Conservation (phyloP, 2,329 filamentous ascomycete species). For the Clonostachys rhizophaga region DNA sequence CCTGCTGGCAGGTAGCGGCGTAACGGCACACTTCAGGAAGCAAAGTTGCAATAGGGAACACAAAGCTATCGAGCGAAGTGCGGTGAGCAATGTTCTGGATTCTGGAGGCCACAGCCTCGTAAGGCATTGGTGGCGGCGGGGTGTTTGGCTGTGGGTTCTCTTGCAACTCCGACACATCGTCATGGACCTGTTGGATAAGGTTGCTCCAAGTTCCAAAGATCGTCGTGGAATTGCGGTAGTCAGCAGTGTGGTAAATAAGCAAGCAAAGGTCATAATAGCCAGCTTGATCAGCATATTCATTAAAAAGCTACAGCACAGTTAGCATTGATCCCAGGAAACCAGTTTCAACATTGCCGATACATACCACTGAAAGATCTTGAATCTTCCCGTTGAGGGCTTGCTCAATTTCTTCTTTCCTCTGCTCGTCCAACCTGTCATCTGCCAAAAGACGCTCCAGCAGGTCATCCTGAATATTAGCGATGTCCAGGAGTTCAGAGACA, state of each 20-base stretch:
- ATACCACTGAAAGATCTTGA: conserved; percentile 68
- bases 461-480: conserved; percentile 94
- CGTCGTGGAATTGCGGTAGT: conserved; percentile 82
- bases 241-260: conserved; percentile 85
- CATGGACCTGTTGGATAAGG: conserved; percentile 69
- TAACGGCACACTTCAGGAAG: conserved; percentile 61
- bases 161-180: conserved; percentile 39
- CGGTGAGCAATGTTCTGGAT: conserved; percentile 62
- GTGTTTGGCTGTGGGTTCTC: conserved; percentile 29
- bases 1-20: conserved; percentile 52
- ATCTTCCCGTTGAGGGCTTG: conserved; percentile 73
- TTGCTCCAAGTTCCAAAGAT: conserved; percentile 82
- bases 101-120: conserved; percentile 63
- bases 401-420: conserved; percentile 61
- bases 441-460: conserved; percentile 71
- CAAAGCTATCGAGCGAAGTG: conserved; percentile 59
- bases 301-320: conserved; percentile 65
- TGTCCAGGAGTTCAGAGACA: conserved; percentile 80
- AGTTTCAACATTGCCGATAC: conserved; percentile 2
- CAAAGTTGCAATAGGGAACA: conserved; percentile 59
- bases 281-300: conserved; percentile 84
- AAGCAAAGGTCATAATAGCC: conserved; percentile 93
- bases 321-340: conserved; percentile 10
- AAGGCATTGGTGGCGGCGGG: conserved; percentile 49
- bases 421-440: conserved; percentile 64